Conservation (phyloP, 73 alveolate genomes). For the Paramecium pentaurelia region DNA sequence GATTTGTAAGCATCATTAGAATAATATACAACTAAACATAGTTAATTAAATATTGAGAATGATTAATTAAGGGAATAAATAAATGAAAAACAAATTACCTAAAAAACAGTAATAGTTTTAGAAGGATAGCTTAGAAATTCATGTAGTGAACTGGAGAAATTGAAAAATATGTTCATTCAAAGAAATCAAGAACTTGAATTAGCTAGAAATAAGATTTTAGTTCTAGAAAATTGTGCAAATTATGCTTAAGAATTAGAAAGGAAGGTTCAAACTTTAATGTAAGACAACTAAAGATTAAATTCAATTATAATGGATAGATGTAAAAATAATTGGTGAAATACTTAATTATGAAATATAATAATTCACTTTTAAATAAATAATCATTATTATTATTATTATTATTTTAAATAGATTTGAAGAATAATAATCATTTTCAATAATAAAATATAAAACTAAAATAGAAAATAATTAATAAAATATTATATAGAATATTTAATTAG, state of each 20-base stretch:
- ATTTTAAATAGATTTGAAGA: background rate
- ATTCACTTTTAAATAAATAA: background rate
- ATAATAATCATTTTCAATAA: too few relatives aligned
- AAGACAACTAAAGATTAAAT: constrained; percentile 35
- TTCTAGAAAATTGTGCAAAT: background rate
- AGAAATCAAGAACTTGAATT: background rate
- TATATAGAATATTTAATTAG: background rate
- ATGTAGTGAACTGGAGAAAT: background rate
- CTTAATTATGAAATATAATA: background rate
- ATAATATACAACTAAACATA: background rate
- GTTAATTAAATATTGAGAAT: constrained; percentile 1
- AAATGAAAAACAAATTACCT: background rate
- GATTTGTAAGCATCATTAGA: background rate
- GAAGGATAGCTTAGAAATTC: constrained; percentile 6
- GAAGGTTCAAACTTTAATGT: constrained; percentile 4
- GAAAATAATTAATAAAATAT: background rate
- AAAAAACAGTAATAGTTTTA: background rate
- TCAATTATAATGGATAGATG: constrained; percentile 43
- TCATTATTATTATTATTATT: background rate
- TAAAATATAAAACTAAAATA: too few relatives aligned
- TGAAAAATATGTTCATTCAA: background rate
- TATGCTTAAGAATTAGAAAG: background rate
- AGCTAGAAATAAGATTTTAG: background rate
- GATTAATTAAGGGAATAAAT: constrained; percentile 14
- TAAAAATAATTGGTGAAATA: constrained; percentile 1